Evolutionary conservation across 2,329 filamentous ascomycete species (phyloP).

Genomic region (Aspergillus sp.): DNA sequence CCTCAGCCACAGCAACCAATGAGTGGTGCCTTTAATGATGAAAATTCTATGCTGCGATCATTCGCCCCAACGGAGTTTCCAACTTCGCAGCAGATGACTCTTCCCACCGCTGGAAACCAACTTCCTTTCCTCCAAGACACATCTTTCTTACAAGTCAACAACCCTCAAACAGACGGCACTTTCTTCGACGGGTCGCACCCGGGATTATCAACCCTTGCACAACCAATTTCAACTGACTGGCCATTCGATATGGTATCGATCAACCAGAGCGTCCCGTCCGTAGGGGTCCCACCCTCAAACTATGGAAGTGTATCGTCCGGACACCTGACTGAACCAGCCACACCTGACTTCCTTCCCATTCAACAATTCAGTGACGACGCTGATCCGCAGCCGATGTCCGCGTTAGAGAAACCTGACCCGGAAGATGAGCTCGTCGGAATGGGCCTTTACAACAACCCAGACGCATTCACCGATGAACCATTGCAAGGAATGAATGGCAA

Average conservation of each 20-base stretch:
- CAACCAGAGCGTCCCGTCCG: conserved; percentile 31
- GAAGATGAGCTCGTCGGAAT: conserved; percentile 78
- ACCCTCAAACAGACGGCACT: conserved; percentile 27
- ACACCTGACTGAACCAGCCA: conserved; percentile 35
- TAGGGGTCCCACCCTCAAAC: conserved; percentile 29
- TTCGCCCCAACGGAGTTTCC: conserved; percentile 23
- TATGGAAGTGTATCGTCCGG: conserved; percentile 38
- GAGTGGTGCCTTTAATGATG: conserved; percentile 16
- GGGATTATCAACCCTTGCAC: conserved; percentile 21
- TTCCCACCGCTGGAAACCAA: conserved; percentile 21
- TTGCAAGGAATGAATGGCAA: conserved; percentile 63
- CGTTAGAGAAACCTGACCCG: conserved; percentile 56
- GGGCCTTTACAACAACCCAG: conserved; percentile 75
- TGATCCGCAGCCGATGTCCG: conserved; percentile 32
- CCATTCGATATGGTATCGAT: conserved; percentile 34
- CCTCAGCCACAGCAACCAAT: conserved; percentile 20
- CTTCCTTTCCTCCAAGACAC: conserved; percentile 24
- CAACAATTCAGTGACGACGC: conserved; percentile 32
- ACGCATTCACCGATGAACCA: conserved; percentile 57
- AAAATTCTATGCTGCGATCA: conserved; percentile 19
- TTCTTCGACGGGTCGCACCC: conserved; percentile 25
- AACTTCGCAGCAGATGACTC: conserved; percentile 22
- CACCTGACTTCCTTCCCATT: conserved; percentile 40
- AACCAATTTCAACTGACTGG: conserved; percentile 31
- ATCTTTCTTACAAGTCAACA: conserved; percentile 23